Evolutionary conservation across 495 filamentous ascomycete species (phyloP), one percentile per base, ranked within the genome.

Genomic region (Xylaria flabelliformis): DNA sequence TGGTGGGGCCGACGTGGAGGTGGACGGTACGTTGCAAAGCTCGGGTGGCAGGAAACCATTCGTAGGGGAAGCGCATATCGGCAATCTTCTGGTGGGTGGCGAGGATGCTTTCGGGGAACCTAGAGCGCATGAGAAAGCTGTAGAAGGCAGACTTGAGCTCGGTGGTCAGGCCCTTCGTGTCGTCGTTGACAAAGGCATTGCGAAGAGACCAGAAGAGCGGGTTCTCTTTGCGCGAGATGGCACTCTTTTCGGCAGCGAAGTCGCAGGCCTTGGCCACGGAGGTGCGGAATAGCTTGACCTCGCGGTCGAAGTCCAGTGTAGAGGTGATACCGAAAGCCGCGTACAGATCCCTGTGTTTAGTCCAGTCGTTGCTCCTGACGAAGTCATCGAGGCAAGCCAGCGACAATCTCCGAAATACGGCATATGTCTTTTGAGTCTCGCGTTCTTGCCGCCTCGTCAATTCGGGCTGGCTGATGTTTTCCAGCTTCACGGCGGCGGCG

Each of bases 1-100:
- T 99, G 2, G 97, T 99, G 0, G 97, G 97, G 1, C 97, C 97
- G 58, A 99, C 94, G 78, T 99, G 97, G 10, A 99, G 83, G 84
- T 98, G 92, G 68, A 98, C 87, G 2, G 89, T 95, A 46, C 97
- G 87, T 77, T 95, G 91, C 69, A 94, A 82, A 24, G 88, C 83
- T 62, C 97, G 88, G 26, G 97, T 92, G 7, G 84, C 87, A 2
- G 94, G 94, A 78, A 91, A 99, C 96, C 94, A 98, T 77, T 98
- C 96, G 64, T 89, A 86, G 0, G 97, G 97, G 78, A 89, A 94
- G 42, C 94, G 88, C 58, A 97, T 80, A 82, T 98, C 94, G 21
- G 93, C 89, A 48, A 95, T 80, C 19, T 85, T 85, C 73, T 83
- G 80, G 80, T 96, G 93, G 66, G 90, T 80, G 19, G 80, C 72